phyloP scores from a whole-genome alignment of 345 rosid genomes.

The Lagerstroemia speciosa region DNA sequence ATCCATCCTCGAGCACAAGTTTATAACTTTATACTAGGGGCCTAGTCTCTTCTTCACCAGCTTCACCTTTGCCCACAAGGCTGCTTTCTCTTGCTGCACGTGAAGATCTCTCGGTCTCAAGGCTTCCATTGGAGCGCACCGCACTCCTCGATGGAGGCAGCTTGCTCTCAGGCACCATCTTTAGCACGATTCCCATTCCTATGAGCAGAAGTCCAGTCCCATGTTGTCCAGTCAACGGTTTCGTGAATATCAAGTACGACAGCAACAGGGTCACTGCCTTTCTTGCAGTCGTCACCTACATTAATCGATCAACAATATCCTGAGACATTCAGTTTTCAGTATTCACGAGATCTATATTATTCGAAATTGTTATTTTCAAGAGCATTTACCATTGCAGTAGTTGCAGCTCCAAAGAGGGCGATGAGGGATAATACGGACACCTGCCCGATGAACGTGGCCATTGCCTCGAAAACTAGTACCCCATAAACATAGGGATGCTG shows the following conservation, averaged over 20 bases:
- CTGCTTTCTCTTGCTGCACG: not conserved
- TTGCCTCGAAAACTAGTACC: constrained; percentile 81
- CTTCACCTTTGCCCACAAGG: constrained; percentile 15
- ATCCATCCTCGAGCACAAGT: too few species aligned
- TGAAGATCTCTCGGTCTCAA: constrained; percentile 9
- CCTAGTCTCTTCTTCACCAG: constrained; percentile 28
- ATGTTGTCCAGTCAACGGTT: constrained; percentile 79
- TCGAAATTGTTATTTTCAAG: not conserved
- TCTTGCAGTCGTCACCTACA: constrained; percentile 80
- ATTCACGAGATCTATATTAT: not conserved
- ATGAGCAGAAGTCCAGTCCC: constrained; percentile 69
- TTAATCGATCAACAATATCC: not conserved
- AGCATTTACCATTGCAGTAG: constrained; percentile 80
- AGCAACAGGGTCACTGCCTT: constrained; percentile 66
- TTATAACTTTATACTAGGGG: constrained; percentile 45
- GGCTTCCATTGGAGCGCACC: not conserved
- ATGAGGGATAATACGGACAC: constrained; percentile 87
- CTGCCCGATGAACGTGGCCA: constrained; percentile 95
- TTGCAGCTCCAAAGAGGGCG: constrained; percentile 95
- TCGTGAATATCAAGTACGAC: constrained; percentile 78
- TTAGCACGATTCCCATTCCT: constrained; percentile 65
- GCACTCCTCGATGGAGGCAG: constrained; percentile 11
- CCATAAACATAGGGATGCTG: constrained; percentile 87
- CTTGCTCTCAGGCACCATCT: constrained; percentile 67
- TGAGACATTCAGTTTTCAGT: not conserved